Evolutionary conservation across 495 filamentous ascomycete species (phyloP).

Genomic region (Pseudoneurospora amorphoporcata): DNA sequence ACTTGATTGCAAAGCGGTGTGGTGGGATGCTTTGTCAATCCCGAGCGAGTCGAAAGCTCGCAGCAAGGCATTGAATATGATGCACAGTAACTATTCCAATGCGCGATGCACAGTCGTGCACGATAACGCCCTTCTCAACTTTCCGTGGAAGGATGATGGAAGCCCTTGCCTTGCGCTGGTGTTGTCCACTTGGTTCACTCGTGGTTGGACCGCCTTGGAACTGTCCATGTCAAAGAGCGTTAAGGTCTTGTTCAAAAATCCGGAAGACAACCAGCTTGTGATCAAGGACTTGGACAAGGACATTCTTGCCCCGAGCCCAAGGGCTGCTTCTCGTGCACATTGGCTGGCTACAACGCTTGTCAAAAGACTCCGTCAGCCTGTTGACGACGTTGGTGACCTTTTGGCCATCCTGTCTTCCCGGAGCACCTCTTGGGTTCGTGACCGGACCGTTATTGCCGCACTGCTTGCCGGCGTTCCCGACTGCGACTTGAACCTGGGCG

Average conservation of each 20-base stretch:
- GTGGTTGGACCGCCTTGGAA: constrained; percentile 25
- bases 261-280: neutral
- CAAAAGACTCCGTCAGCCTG: neutral
- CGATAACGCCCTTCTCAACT: constrained; percentile 20
- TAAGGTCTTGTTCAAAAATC: constrained; percentile 24
- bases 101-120: constrained; percentile 23
- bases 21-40: constrained; percentile 11
- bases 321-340: neutral
- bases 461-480: neutral
- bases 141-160: constrained; percentile 18
- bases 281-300: constrained; percentile 25
- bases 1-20: constrained; percentile 8
- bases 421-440: constrained; percentile 1
- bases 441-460: constrained; percentile 2
- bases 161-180: constrained; percentile 14
- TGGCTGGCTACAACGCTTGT: constrained; percentile 2
- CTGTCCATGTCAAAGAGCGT: constrained; percentile 18
- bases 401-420: neutral
- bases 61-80: constrained; percentile 8
- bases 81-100: constrained; percentile 17
- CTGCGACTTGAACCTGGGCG: neutral
- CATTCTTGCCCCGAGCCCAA: constrained; percentile 1
- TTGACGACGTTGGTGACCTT: neutral
- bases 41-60: constrained; percentile 3
- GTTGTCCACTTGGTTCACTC: constrained; percentile 19